Base-by-base conservation (phyloP, 208 protist genomes). In the Leptomonas seymouri region DNA sequence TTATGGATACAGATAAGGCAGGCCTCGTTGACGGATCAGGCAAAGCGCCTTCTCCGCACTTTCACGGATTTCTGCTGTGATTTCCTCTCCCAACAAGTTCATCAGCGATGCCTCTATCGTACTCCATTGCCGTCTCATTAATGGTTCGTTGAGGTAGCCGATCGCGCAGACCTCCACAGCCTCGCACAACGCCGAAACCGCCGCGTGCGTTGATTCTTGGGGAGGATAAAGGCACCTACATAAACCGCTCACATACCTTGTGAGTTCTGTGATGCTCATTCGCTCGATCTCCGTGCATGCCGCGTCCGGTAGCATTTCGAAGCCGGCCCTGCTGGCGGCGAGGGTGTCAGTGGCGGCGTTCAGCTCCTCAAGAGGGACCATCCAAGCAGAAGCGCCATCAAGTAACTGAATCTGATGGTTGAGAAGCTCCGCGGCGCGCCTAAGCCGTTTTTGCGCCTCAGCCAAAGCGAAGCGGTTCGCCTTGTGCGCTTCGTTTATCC, bases 361-460 rank as follows among this genome's bases (percentile, higher is more conserved):
- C 30, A 55, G 1, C 59, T 27, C 45, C 0, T 18, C 46, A 23
- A 65, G 8, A 30, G 12, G 12, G 2, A 65, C 20, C 59, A 44
- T 11, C 59, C 59, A 65, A 0, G 59, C 59, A 11, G 46, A 23
- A 20, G 31, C 31, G 12, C 55, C 71, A 4, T 56, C 71, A 11
- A 76, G 59, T 20, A 71, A 42, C 25, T 48, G 27, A 31, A 76
- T 65, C 51, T 70, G 63, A 42, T 44, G 30, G 57, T 80, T 80
- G 36, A 80, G 64, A 27, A 64, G 48, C 34, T 28, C 23, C 6
- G 65, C 67, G 7, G 74, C 67, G 9, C 28, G 39, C 9, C 23
- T 25, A 0, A 81, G 39, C 27, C 36, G 57, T n/a, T 21, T 14
- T 5, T 55, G 21, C 5, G 69, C 69, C 51, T 63, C 51, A 21